phyloP scores from a whole-genome alignment of 2,329 filamentous ascomycete genomes.

The Xylariales sp. region DNA sequence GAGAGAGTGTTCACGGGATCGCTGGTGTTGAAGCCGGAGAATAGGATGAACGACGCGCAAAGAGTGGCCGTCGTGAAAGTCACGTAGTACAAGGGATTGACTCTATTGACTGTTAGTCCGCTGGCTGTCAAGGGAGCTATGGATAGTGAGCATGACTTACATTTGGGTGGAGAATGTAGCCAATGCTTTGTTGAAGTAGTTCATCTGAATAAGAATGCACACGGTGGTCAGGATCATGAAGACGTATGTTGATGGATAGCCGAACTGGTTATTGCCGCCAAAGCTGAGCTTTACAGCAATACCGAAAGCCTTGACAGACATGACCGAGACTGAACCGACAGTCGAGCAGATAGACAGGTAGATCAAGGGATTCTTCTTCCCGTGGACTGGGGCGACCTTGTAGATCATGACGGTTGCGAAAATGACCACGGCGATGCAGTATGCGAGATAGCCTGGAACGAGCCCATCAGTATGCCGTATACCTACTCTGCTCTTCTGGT shows the following conservation, averaged over 20 bases:
- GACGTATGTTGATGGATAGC: constrained; percentile 91
- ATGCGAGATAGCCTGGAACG: constrained; percentile 75
- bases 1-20: constrained; percentile 90
- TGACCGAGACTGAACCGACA: constrained; percentile 94
- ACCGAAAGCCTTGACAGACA: constrained; percentile 98
- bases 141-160: constrained; percentile 47
- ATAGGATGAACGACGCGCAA: constrained; percentile 91
- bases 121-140: background rate
- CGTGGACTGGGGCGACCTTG: constrained; percentile 80
- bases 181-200: constrained; percentile 98
- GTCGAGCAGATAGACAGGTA: constrained; percentile 98
- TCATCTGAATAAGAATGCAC: constrained; percentile 98
- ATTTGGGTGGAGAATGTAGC: constrained; percentile 97
- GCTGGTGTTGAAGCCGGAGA: constrained; percentile 92
- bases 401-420: constrained; percentile 97
- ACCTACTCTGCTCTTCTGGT: background rate
- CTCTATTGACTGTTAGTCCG: constrained; percentile 47
- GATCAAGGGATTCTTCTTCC: constrained; percentile 92
- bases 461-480: background rate
- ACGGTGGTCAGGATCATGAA: constrained; percentile 90
- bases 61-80: constrained; percentile 95
- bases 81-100: constrained; percentile 95
- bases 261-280: constrained; percentile 90
- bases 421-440: constrained; percentile 71
- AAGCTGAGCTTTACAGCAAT: constrained; percentile 96